Evolutionary conservation across 805 yeast species (phyloP), one percentile per base, ranked within the genome.

Genomic region (Myxozyma monticola): DNA sequence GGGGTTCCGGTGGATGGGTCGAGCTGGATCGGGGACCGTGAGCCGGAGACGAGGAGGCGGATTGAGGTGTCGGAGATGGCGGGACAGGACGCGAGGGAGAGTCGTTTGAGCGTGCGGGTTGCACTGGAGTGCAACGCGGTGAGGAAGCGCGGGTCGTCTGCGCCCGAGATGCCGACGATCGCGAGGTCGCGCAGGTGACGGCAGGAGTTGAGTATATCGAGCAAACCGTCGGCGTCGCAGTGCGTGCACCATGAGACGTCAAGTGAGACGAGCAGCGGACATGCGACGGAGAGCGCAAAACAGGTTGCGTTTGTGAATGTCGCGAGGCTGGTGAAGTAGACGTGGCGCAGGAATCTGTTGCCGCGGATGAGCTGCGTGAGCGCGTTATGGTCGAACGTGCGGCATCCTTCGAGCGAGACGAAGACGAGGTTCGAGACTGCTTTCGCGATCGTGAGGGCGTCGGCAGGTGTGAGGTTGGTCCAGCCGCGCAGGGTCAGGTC

Each of bases 401-500:
- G 31, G 37, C 51, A 37, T 21, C 48, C 49, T 29, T 54, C 58
- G 21, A 52, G 38, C 28, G 43, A 38, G 4, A 54, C 14, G 26
- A 37, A 46, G n/a, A n/a, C 26, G 10, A 54, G 43, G 44, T 29
- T 48, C n/a, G 33, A 34, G n/a, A 41, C 10, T 14, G 36, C 30
- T 9, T 42, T 20, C 8, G 53, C 40, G 15, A 54, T 42, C 14
- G 37, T 34, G 34, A 34, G 22, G 22, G 47, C 30, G 10, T 54
- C 45, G 14, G 33, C 18, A 7, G 28, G 15, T 17, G 33, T 30
- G 24, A 52, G 40, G n/a, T 52, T 40, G 17, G 15, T 36, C 24
- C 51, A 42, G 22, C 57, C 57, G 18, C 58, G 47, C 21, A 52
- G 42, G 33, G 38, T 42, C 10, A 54, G 46, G 7, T 42, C 49